Base-by-base conservation (phyloP, 352 stramenopile species). In the Globisporangium polare region DNA sequence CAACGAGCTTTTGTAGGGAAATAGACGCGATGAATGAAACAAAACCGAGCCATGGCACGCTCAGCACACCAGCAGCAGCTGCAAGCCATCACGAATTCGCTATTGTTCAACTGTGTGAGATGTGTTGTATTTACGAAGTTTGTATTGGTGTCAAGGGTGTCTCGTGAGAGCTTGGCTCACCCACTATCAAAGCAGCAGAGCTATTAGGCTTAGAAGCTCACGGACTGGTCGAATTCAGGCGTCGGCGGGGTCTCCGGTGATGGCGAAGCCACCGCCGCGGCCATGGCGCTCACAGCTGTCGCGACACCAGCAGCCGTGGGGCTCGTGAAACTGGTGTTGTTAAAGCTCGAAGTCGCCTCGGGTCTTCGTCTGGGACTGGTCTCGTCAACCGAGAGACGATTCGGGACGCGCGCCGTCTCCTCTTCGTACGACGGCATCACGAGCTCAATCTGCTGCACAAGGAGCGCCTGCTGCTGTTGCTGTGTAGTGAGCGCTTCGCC, bases 391-490 rank as follows among this genome's bases (percentile, higher is more conserved):
- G 66, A 53, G 24, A 45, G 20, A 2, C 27, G 55, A 20, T 29
- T 57, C 49, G 58, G 35, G 22, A 45, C 29, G 27, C 66, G 66
- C 31, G 75, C 69, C 2, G 70, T 80, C 10, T 78, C 72, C 8
- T 87, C 70, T 51, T 87, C 75, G 31, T 85, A 73, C 5, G 72
- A 60, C 18, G 74, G 52, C 66, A 90, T 78, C 9, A 74, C 73
- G 39, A 86, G 72, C 53, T 81, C 58, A 41, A 86, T 82, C 65
- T 88, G 69, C 56, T 86, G 75, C 13, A 77, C 49, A 20, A 80
- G 62, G 7, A 84, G 55, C 37, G 66, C 70, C 43, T 78, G 70
- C 12, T 41, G 31, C 45, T 53, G 43, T 9, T 37, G 63, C n/a
- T n/a, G n/a, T n/a, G n/a, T n/a, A n/a, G n/a, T n/a, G n/a, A n/a